Conservation (phyloP, 1,284 basidiomycete genomes). For the Leccinum angustisporum region DNA sequence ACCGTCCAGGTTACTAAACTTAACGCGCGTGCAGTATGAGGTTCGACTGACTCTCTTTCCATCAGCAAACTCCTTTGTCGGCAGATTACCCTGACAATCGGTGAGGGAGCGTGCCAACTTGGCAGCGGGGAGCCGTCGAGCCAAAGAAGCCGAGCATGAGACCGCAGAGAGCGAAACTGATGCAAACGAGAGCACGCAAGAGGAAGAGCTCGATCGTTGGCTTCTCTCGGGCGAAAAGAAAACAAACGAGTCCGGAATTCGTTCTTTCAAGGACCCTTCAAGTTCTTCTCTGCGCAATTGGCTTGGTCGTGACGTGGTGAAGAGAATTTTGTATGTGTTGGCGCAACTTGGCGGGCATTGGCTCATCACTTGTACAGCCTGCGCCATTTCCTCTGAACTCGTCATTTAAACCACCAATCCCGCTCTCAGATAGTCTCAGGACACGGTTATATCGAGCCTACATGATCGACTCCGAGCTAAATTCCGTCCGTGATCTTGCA, state of each 20-base stretch:
- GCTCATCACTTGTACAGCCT: background rate
- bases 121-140: background rate
- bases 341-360: background rate
- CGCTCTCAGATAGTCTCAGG: slow-evolving; percentile 63
- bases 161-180: slow-evolving; percentile 1
- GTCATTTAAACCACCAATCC: slow-evolving; percentile 75
- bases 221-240: slow-evolving; percentile 12
- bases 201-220: slow-evolving; percentile 13
- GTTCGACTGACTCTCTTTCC: background rate
- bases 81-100: slow-evolving; percentile 11
- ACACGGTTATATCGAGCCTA: slow-evolving; percentile 55
- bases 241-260: slow-evolving; percentile 17
- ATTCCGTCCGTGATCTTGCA: slow-evolving; percentile 62
- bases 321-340: slow-evolving; percentile 27
- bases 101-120: slow-evolving; percentile 6
- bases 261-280: slow-evolving; percentile 9
- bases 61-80: slow-evolving; percentile 13
- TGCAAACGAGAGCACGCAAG: background rate
- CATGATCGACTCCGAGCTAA: slow-evolving; percentile 54
- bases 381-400: slow-evolving; percentile 78
- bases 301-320: slow-evolving; percentile 56
- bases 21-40: too few relatives aligned
- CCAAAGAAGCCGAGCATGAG: slow-evolving; percentile 6
- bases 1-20: too few relatives aligned
- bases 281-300: slow-evolving; percentile 47